These are phyloP conservation scores for Curvularia sp. DNA, from an alignment of 2,329 filamentous ascomycete genomes.

Conservation along the genomic window DNA sequence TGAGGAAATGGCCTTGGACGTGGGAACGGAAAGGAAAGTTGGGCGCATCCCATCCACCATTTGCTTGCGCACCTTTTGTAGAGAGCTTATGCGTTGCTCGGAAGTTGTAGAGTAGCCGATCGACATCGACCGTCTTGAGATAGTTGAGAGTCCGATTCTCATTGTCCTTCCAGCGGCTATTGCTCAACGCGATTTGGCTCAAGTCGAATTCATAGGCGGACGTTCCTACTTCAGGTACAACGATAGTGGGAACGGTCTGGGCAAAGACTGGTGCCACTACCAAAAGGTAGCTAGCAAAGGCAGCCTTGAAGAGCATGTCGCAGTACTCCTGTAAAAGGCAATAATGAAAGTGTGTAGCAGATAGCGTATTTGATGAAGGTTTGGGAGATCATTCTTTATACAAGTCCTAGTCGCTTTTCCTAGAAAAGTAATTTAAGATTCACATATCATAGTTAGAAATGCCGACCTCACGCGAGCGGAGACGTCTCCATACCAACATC, in stretches of 20 bases:
- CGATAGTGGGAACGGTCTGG: slow-evolving; percentile 10
- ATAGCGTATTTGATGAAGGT: not conserved
- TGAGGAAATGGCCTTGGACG: slow-evolving; percentile 61
- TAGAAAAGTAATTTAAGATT: no score
- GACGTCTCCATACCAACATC: not conserved
- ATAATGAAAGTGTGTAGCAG: not conserved
- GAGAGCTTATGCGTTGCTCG: slow-evolving; percentile 56
- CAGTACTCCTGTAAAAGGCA: not conserved
- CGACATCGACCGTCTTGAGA: slow-evolving; percentile 55
- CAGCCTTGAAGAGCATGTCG: slow-evolving; percentile 8
- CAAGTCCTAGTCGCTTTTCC: not conserved
- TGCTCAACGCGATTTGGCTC: slow-evolving; percentile 51
- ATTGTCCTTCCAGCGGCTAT: slow-evolving; percentile 55
- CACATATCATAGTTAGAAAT: not conserved
- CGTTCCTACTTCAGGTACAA: slow-evolving; percentile 43
- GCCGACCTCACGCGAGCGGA: not conserved
- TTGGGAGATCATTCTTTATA: not conserved
- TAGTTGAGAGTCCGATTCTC: slow-evolving; percentile 59
- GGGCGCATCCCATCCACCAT: slow-evolving; percentile 63
- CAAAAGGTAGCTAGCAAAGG: slow-evolving; percentile 1
- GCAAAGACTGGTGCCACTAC: slow-evolving; percentile 8
- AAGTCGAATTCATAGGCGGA: slow-evolving; percentile 52
- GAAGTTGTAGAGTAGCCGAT: slow-evolving; percentile 60
- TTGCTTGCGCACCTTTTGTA: slow-evolving; percentile 56
- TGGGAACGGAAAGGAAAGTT: slow-evolving; percentile 63